Evolutionary conservation across 2,329 filamentous ascomycete genomes (phyloP).

Genomic region (Cordyceps javanica): DNA sequence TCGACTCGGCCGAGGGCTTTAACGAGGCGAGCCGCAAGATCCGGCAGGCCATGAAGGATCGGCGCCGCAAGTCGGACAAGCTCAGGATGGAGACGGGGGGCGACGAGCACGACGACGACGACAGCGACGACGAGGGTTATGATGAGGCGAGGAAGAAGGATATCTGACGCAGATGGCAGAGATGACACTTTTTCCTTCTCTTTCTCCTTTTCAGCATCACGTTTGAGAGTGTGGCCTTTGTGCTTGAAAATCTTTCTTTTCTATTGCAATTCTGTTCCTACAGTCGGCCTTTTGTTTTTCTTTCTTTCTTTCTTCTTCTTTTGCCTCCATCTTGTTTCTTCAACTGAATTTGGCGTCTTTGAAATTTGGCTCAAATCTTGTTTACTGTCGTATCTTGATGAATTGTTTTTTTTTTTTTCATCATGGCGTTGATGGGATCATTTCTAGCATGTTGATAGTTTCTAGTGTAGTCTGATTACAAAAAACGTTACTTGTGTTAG

Average conservation of each 20-base stretch:
- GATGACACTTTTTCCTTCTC: background rate
- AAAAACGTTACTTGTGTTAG: too few relatives aligned
- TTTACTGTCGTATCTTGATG: too few relatives aligned
- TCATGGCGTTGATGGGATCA: background rate
- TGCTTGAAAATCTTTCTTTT: too few relatives aligned
- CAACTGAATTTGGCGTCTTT: background rate
- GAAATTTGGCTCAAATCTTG: background rate
- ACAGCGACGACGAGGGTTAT: conserved; percentile 37
- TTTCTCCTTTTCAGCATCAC: background rate
- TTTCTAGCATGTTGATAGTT: background rate
- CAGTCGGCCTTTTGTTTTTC: background rate
- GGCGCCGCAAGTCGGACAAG: conserved; percentile 48
- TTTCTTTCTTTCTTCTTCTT: background rate
- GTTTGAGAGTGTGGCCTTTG: background rate
- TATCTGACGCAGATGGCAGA: conserved; percentile 16
- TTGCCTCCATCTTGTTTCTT: background rate
- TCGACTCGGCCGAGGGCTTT: conserved; percentile 64
- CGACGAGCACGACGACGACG: conserved; percentile 28
- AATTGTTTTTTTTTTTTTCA: background rate
- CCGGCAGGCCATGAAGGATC: conserved; percentile 69
- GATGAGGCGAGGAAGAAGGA: conserved; percentile 40
- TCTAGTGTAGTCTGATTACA: too few relatives aligned
- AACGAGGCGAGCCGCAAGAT: conserved; percentile 82
- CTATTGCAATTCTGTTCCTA: background rate
- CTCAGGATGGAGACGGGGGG: conserved; percentile 30